Evolutionary conservation across 306 rosid species (phyloP), one percentile per base, ranked within the genome.

Genomic region (Crataegus laevigata): DNA sequence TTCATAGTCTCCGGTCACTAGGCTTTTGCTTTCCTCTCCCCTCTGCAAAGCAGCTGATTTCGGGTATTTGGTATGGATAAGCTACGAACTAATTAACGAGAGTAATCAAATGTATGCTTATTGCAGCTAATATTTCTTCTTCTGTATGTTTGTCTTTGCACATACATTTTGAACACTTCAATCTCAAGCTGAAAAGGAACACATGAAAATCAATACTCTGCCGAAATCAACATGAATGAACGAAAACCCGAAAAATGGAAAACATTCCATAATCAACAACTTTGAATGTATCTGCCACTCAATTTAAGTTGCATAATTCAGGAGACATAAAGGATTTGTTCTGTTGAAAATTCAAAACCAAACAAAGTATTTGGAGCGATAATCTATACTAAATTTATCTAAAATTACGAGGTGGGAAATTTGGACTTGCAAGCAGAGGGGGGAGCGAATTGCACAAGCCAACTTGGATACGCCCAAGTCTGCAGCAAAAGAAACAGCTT

Each of bases 1-100:
- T 61, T 89, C 98, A 89, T 93, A 26, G 25, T 87, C 15, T 28
- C 6, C 32, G 7, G 65, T 34, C 22, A 2, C 74, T 19, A 47
- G 22, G 40, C 34, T 62, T 19, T 55, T 22, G 28, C 43, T 55
- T 19, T 40, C 47, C 57, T 10, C 63, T 43, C 54, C 57, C 45
- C 18, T 63, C 73, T 69, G 75, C 29, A 60, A 68, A 63, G 75
- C 52, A 63, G 75, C 52, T 28, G 57, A 71, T 54, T 34, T 54
- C 40, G 58, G 29, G 14, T 30, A 6, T 62, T 29, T 18, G 28
- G 47, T 32, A 5, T 34, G 17, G 69, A 21, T 65, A 24, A 14
- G 15, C 65, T n/a, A 25, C 3, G 22, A 76, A 63, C 47, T 71
- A 81, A 28, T 78, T 32, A 63, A 25, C 47, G 57, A 60, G 25